Evolutionary conservation across 1,139 yeast species (phyloP), one percentile per base, ranked within the genome.

Genomic region (Nakaseomyces sp.): DNA sequence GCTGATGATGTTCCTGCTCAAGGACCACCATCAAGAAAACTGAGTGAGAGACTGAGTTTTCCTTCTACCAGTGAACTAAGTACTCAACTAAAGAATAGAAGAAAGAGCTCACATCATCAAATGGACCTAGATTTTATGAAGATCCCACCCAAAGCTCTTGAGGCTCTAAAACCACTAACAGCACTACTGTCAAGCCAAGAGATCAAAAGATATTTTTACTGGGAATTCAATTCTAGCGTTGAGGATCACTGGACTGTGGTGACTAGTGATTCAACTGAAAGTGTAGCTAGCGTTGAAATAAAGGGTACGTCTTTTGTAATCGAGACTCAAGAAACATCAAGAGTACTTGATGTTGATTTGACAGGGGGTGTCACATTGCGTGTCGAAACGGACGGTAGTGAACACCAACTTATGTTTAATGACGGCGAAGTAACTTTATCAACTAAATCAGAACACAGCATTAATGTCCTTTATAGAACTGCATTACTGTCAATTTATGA

Each of bases 401-500:
- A 29, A n/a, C 35, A 18, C 9, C 40, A 32, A 10, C 25, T 49
- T 22, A 41, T 43, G 35, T 37, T 50, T 24, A 44, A 48, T 33
- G 31, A 42, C 13, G 50, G 50, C 3, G 43, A 45, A 32, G 13
- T 48, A 20, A 36, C 44, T 15, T 20, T 50, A 31, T 20, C 43
- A 8, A 48, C 47, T 19, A 43, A 16, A 19, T 39, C 43, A 9
- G 41, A 42, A n/a, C 40, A 35, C 28, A 35, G 18, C 18, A 22
- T 35, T 8, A 35, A 35, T 22, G 18, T 35, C 5, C 28, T 55
- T 17, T 48, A 47, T 35, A 53, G 50, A 26, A 40, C 53, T 4
- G 45, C 55, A 12, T 47, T 52, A 6, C 22, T 54, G 16, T 45
- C 58, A 9, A 45, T 55, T 26, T 60, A 58, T 31, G 64, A 60